A percentile compares a stretch with the other conserved stretches of the same genome.
Conservation (phyloP, 2,329 filamentous ascomycete species). For the Trichoderma sp. region DNA sequence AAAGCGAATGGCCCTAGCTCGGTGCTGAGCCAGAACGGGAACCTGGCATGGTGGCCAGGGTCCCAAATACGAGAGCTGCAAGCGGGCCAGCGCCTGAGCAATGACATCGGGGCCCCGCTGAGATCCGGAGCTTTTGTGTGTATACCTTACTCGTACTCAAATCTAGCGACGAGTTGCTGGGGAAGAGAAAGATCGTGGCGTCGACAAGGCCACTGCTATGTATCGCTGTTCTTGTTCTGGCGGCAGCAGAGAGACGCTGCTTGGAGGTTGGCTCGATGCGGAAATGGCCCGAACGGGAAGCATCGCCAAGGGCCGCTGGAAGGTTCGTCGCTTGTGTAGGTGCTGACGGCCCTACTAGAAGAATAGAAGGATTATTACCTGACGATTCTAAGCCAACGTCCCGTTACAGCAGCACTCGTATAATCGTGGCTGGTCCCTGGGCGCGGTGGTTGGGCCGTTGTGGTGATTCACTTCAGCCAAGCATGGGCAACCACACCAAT, state of each 20-base stretch:
- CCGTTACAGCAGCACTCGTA: background rate
- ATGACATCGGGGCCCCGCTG: conserved; percentile 9
- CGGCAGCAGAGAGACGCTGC: background rate
- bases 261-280: background rate
- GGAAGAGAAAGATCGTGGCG: background rate
- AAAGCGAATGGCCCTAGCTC: background rate
- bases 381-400: background rate
- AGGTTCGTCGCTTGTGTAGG: background rate
- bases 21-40: background rate
- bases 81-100: conserved; percentile 1
- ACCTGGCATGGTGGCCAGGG: background rate
- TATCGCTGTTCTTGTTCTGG: background rate
- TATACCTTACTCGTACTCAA: background rate
- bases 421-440: conserved; percentile 5
- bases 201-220: background rate
- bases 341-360: background rate
- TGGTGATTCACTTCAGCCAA: background rate
- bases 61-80: conserved; percentile 18
- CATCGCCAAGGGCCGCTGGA: background rate
- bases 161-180: background rate
- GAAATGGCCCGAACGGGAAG: conserved; percentile 10
- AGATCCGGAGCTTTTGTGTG: background rate
- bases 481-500: background rate
- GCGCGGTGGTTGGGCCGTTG: background rate
- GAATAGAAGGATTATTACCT: background rate